Conservation (phyloP, 768 basidiomycete species). For the Cystobasidium tubakii region DNA sequence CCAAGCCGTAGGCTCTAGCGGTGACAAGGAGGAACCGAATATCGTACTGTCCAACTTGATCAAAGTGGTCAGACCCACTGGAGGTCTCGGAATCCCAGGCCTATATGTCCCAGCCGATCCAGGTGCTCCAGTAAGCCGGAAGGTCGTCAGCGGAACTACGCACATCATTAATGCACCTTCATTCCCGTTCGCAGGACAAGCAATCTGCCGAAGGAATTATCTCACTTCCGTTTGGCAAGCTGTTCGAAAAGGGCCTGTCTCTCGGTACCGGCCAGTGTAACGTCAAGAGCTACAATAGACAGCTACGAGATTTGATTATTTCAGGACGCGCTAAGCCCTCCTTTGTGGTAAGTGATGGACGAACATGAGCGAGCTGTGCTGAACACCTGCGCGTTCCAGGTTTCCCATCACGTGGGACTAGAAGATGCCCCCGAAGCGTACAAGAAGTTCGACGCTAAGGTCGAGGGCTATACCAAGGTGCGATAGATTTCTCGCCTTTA, state of each 20-base stretch:
- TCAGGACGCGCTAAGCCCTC: constrained; percentile 57
- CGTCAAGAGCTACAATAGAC: constrained; percentile 53
- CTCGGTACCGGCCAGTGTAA: constrained; percentile 57
- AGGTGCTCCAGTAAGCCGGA: constrained; percentile 51
- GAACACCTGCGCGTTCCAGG: not conserved
- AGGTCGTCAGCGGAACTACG: constrained; percentile 55
- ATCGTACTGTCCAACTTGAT: constrained; percentile 56
- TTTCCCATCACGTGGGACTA: constrained; percentile 54
- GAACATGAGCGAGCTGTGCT: not conserved
- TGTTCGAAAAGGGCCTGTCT: constrained; percentile 59
- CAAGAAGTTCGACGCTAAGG: constrained; percentile 54
- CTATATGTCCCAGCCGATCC: constrained; percentile 56
- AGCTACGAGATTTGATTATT: constrained; percentile 58
- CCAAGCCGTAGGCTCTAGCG: constrained; percentile 56
- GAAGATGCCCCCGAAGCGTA: constrained; percentile 56
- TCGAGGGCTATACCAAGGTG: constrained; percentile 14
- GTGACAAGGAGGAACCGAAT: constrained; percentile 59
- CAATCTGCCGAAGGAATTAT: constrained; percentile 53
- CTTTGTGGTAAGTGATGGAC: constrained; percentile 53
- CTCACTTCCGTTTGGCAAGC: constrained; percentile 56
- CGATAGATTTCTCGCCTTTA: not conserved
- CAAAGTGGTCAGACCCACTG: constrained; percentile 57
- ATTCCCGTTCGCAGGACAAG: not conserved
- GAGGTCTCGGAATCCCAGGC: constrained; percentile 59
- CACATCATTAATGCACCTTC: constrained; percentile 44